Base-by-base conservation (phyloP, 78 protist species). In the Chrysochromulina tobinii region DNA sequence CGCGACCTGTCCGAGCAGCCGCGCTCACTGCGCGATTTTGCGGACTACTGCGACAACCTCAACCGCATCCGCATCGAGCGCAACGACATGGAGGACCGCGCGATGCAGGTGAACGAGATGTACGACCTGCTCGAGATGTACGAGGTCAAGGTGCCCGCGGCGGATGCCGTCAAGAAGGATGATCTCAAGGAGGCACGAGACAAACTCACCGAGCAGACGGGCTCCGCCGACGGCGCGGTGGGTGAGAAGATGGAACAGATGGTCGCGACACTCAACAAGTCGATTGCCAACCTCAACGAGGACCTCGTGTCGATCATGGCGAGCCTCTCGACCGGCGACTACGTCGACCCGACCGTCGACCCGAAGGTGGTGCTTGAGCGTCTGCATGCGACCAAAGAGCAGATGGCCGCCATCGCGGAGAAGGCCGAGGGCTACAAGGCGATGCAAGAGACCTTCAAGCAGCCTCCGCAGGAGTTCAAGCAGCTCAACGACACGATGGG, bases 81-180 rank as follows among this genome's bases (percentile, higher is more conserved):
- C 59, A 54, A 81, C 21, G 54, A 9, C 21, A n/a, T 90, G 55
- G 25, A 55, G 50, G 61, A 55, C 50, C 15, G 18, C 25, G 88
- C 79, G 51, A 64, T 54, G 15, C 54, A 68, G 6, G 89, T 86
- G 15, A 64, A 61, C 64, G 92, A 89, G 20, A 89, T 89, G 92
- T 89, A 89, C 92, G 81, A 61, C 23, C 79, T 89, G 23, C 79
- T 89, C 27, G 61, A 54, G 55, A 1, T 58, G 57, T 79, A 55
- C 92, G 88, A 79, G 15, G 81, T 89, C 61, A 89, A 89, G 79
- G 48, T 89, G 51, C 87, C 87, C 1, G 0, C 81, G 25, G 7
- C 61, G 58, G 92, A 89, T 48, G 50, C 81, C 38, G 91, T 88
- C 27, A 89, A 89, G 59, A 85, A 58, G 51, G 92, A 89, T 55